Evolutionary conservation across 106 monocot genomes (phyloP), one percentile per base, ranked within the genome.

Genomic region (Acorus calamus): DNA sequence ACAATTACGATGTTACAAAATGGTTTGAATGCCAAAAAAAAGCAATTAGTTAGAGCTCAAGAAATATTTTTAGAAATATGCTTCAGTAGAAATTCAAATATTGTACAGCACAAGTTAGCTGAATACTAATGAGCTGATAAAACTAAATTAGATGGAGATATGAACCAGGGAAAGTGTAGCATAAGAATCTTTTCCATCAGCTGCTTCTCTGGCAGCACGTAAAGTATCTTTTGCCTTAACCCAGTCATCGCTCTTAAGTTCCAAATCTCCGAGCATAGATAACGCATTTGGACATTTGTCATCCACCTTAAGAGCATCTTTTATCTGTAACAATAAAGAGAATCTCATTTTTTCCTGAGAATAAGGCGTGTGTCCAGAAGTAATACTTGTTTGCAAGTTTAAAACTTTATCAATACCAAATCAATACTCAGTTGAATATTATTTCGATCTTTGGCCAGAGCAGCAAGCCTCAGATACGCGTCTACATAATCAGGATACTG

Each of bases 171-270:
- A 81, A 67, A 98, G 87, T 66, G 80, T 81, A 11, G 91, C 56
- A 76, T 85, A 98, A 49, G 98, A 85, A 71, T 98, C 98, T 77
- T 96, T 91, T 68, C 88, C 98, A 54, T 88, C 74, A 77, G 92
- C 78, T 46, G 92, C 98, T 75, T 98, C 85, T 77, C 64, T 88
- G 12, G 98, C 87, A 65, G 83, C 83, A 73, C 83, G 78, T 14
- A 88, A 83, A 3, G 86, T 92, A 7, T 98, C 98, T 76, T 98
- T 98, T 46, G 98, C 98, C 73, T 85, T 98, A 61, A 98, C 67
- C 98, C 98, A 98, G 46, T 91, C 92, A 73, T 98, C 98, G 69
- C 63, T 79, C 53, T 83, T 85, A 46, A 98, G 85, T 69, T 98
- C 92, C 69, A 98, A 79, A 67, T 75, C 70, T 55, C 85, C 98